Conservation (phyloP, 805 yeast genomes). For the Candida boleticola region DNA sequence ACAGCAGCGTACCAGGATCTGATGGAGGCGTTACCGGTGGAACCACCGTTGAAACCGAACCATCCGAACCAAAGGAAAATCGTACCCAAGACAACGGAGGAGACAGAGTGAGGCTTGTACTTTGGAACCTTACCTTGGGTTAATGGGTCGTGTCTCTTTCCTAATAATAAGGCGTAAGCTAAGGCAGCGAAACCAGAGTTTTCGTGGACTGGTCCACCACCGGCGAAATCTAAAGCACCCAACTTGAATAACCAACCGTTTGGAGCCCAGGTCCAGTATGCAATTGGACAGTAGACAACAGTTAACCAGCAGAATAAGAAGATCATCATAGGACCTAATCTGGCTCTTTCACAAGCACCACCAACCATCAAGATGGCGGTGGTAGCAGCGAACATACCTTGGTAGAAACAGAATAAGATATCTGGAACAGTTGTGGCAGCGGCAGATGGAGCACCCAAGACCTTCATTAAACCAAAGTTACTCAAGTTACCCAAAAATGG, state of each 20-base stretch:
- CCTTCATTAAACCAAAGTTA: conserved; percentile 77
- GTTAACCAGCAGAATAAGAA: conserved; percentile 93
- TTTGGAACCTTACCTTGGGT: conserved; percentile 71
- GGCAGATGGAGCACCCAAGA: conserved; percentile 71
- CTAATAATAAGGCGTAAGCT: conserved; percentile 87
- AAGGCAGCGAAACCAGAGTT: conserved; percentile 92
- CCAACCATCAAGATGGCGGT: conserved; percentile 95
- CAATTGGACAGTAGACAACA: conserved; percentile 92
- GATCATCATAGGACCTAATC: conserved; percentile 95
- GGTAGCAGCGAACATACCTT: conserved; percentile 94
- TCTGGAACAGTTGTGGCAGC: conserved; percentile 77
- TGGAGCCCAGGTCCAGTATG: conserved; percentile 97
- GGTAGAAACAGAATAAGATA: conserved; percentile 84
- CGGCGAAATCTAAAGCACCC: conserved; percentile 94
- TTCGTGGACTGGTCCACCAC: conserved; percentile 98
- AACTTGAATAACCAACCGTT: conserved; percentile 83
- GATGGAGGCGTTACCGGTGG: conserved; percentile 89
- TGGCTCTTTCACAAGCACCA: conserved; percentile 96
- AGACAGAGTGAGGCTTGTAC: conserved; percentile 91
- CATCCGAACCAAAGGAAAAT: conserved; percentile 97
- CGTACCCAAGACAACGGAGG: conserved; percentile 88
- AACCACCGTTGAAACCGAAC: conserved; percentile 99
- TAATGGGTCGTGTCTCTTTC: conserved; percentile 85
- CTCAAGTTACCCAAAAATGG: conserved; percentile 77
- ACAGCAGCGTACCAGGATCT: conserved; percentile 93